Evolutionary conservation across 139 green algal genomes (phyloP).

Genomic region (Pseudopediastrum boryanum): DNA sequence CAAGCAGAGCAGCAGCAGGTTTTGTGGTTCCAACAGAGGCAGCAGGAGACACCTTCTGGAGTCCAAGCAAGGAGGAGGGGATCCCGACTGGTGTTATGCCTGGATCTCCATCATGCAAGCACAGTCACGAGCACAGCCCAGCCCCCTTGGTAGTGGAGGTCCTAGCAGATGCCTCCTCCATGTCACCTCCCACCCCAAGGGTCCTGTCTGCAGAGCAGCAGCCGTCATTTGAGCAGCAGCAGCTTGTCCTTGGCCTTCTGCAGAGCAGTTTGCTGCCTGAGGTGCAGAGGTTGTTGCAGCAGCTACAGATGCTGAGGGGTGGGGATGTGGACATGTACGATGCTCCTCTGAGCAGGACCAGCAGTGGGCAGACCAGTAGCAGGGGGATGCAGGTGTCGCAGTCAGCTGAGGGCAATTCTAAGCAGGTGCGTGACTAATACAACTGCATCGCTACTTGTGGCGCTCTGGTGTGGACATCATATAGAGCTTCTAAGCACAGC

Average conservation of each 20-base stretch:
- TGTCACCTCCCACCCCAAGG: background rate
- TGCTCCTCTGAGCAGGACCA: too few species aligned
- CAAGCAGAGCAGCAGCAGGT: too few species aligned
- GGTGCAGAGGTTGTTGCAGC: constrained; percentile 13
- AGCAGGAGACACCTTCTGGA: too few species aligned
- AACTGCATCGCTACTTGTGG: background rate
- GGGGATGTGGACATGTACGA: too few species aligned
- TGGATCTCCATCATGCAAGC: too few species aligned
- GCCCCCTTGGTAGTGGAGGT: background rate
- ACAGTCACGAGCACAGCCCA: background rate
- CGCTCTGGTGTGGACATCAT: background rate
- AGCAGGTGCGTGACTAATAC: background rate
- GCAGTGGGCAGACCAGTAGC: too few species aligned
- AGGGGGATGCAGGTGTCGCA: too few species aligned
- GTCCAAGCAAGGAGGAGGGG: too few species aligned
- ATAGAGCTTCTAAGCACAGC: too few species aligned
- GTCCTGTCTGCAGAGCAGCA: background rate
- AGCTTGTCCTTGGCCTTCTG: constrained; percentile 16
- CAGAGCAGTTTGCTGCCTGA: constrained; percentile 34
- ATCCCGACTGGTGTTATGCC: too few species aligned
- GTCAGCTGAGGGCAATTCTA: background rate
- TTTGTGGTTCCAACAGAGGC: too few species aligned
- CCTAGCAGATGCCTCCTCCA: background rate
- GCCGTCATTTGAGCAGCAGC: background rate
- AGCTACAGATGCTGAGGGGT: background rate